phyloP scores from a whole-genome alignment of 179 eudicot species.

The Sideroxylon spinosum region DNA sequence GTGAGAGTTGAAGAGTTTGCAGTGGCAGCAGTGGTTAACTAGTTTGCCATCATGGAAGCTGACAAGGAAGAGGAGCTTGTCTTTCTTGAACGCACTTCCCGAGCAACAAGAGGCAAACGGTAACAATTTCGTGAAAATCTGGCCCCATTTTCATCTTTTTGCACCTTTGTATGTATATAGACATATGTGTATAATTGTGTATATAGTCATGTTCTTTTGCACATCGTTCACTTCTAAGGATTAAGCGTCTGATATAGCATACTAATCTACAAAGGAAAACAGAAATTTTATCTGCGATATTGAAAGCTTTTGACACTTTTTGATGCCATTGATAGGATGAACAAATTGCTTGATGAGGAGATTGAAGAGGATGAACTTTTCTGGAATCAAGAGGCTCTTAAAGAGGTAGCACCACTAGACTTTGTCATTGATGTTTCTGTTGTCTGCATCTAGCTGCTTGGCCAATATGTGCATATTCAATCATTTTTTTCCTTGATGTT shows the following conservation, averaged over 20 bases:
- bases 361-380: slow-evolving; percentile 85
- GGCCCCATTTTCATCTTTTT: neutral
- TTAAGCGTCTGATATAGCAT: no score
- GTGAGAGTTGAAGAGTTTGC: no score
- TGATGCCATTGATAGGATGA: slow-evolving; percentile 53
- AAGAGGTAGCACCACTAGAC: slow-evolving; percentile 44
- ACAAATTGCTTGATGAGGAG: slow-evolving; percentile 87
- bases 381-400: slow-evolving; percentile 97
- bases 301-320: slow-evolving; percentile 3
- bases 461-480: neutral
- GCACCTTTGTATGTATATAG: neutral
- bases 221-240: no score
- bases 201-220: no score
- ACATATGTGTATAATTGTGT: no score
- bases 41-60: slow-evolving; percentile 37
- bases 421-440: neutral
- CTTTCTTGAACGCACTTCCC: slow-evolving; percentile 70
- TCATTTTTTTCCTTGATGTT: neutral
- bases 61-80: slow-evolving; percentile 38
- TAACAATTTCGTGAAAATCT: slow-evolving; percentile 16
- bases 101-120: slow-evolving; percentile 93
- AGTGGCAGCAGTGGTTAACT: no score
- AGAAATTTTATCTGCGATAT: neutral
- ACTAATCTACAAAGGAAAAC: neutral
- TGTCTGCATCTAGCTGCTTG: neutral